These are phyloP conservation scores for Populus euphratica DNA, from an alignment of 345 rosid species.

Conservation along the genomic window DNA sequence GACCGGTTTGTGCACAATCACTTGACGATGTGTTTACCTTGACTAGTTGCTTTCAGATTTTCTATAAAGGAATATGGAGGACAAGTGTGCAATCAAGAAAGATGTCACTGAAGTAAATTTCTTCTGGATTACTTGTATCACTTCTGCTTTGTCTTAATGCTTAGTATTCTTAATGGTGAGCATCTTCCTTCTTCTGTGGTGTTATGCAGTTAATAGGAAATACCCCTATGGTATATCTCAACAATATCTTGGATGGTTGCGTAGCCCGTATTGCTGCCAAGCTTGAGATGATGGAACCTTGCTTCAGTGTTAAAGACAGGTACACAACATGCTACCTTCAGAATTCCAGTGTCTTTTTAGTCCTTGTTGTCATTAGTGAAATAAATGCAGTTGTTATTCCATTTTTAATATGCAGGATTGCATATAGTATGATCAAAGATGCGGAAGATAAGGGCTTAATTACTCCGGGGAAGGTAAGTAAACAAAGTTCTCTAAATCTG, in stretches of 20 bases:
- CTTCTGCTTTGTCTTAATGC: not conserved
- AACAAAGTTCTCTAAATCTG: no score
- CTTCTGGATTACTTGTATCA: not conserved
- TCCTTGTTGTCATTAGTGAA: not conserved
- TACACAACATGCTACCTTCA: not conserved
- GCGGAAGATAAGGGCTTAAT: constrained; percentile 74
- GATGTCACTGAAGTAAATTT: constrained; percentile 16
- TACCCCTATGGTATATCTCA: constrained; percentile 80
- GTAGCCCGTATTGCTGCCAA: constrained; percentile 78
- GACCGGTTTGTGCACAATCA: not conserved
- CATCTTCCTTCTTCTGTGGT: not conserved
- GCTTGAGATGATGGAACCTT: constrained; percentile 79
- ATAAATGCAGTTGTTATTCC: not conserved
- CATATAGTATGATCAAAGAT: constrained; percentile 61
- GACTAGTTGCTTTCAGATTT: not conserved
- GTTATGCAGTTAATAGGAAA: constrained; percentile 62
- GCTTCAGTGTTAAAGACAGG: constrained; percentile 88
- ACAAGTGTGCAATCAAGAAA: constrained; percentile 4
- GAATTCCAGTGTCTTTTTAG: not conserved
- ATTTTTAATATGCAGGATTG: constrained; percentile 9
- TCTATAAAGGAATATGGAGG: constrained; percentile 13
- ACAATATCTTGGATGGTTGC: constrained; percentile 65
- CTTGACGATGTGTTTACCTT: not conserved
- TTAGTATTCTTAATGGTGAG: not conserved
- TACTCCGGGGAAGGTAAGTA: constrained; percentile 32